Percentiles rank a stretch among this genome's conserved stretches.
Evolutionary conservation across 2,329 filamentous ascomycete species (phyloP).

Genomic region (Tolypocladium tropicale): DNA sequence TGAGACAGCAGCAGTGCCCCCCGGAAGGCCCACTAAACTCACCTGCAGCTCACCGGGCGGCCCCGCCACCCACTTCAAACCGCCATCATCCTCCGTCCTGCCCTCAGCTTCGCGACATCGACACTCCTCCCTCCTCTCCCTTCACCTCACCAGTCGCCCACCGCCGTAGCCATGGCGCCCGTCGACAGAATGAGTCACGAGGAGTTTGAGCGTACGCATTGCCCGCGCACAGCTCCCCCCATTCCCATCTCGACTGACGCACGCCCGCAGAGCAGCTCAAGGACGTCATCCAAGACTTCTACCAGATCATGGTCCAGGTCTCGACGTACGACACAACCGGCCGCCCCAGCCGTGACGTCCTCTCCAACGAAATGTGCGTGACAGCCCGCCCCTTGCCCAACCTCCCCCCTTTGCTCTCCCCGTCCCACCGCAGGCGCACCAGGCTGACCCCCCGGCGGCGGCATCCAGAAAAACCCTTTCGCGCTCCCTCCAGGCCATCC

Average conservation of each 20-base stretch:
- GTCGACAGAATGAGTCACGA: constrained; percentile 27
- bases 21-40: neutral
- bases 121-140: no score
- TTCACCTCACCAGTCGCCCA: neutral
- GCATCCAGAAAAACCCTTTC: constrained; percentile 27
- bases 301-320: constrained; percentile 53
- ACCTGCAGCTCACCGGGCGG: neutral
- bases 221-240: neutral
- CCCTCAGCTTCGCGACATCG: neutral
- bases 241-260: neutral
- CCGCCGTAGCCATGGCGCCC: constrained; percentile 26
- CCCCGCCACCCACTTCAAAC: neutral
- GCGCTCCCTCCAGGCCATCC: constrained; percentile 25
- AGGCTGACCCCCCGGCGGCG: neutral
- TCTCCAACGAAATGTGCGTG: constrained; percentile 40
- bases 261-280: constrained; percentile 41
- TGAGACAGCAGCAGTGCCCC: no score
- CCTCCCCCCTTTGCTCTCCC: neutral
- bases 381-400: no score
- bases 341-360: constrained; percentile 43
- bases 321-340: constrained; percentile 47
- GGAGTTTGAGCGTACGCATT: constrained; percentile 26
- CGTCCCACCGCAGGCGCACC: neutral
- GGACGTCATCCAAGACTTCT: constrained; percentile 53
- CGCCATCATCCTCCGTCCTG: neutral